These are phyloP conservation scores for Yarrowia sp. DNA, from an alignment of 805 yeast genomes.

Conservation along the genomic window DNA sequence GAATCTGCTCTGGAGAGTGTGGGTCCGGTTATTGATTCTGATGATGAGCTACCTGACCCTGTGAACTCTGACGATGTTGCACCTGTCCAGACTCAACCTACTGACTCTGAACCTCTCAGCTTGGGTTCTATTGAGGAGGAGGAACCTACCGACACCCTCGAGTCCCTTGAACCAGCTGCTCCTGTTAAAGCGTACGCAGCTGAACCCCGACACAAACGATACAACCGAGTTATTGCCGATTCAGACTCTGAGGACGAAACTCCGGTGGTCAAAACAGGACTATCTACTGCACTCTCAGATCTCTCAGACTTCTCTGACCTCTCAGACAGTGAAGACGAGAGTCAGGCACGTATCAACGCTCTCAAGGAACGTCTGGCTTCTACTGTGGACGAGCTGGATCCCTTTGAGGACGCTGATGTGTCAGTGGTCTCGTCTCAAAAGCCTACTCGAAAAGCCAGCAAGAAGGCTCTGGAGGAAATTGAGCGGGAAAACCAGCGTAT, in stretches of 20 bases:
- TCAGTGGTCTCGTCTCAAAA: neutral
- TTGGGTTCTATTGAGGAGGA: too few species aligned
- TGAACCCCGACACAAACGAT: neutral
- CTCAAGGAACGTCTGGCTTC: slow-evolving; percentile 3
- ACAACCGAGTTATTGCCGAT: slow-evolving; percentile 5
- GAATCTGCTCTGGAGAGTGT: neutral
- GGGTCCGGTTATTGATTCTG: too few species aligned
- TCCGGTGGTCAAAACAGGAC: neutral
- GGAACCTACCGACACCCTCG: too few species aligned
- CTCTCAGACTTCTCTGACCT: neutral
- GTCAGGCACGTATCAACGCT: neutral
- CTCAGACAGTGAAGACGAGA: neutral
- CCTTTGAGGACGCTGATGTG: slow-evolving; percentile 13
- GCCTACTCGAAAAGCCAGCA: slow-evolving; percentile 25
- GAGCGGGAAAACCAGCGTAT: slow-evolving; percentile 32
- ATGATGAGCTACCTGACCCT: too few species aligned
- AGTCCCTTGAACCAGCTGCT: too few species aligned
- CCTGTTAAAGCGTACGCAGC: too few species aligned
- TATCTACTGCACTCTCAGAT: neutral
- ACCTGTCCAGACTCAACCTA: too few species aligned
- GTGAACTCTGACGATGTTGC: too few species aligned
- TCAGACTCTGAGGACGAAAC: slow-evolving; percentile 10
- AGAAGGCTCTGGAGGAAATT: slow-evolving; percentile 32
- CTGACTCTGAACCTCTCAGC: too few species aligned
- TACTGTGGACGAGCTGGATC: neutral